phyloP scores from a whole-genome alignment of 345 rosid species.

The Arabis alpina region DNA sequence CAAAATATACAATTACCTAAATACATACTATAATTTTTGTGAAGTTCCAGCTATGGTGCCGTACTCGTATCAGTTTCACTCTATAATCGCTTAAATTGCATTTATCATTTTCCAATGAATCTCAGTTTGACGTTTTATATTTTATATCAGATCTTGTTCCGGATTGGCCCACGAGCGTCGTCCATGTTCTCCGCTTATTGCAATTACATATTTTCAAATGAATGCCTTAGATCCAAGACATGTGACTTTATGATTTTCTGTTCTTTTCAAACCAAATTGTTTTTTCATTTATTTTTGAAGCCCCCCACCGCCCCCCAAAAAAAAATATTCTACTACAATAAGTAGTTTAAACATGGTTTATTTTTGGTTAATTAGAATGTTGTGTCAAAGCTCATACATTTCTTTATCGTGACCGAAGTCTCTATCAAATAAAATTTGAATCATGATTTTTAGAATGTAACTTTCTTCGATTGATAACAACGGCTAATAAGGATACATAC shows the following conservation, averaged over 20 bases:
- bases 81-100: conserved; percentile 3
- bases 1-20: too few species aligned
- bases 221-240: conserved; percentile 12
- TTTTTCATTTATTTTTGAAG: not conserved
- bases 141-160: conserved; percentile 24
- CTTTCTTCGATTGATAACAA: too few species aligned
- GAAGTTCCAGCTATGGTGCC: not conserved
- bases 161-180: conserved; percentile 29
- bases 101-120: conserved; percentile 13
- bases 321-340: too few species aligned
- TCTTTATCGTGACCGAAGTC: too few species aligned
- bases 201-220: not conserved
- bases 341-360: too few species aligned
- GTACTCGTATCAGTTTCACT: conserved; percentile 1
- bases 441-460: too few species aligned
- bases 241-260: not conserved
- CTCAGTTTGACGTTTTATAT: not conserved
- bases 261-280: not conserved
- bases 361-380: too few species aligned
- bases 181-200: conserved; percentile 34
- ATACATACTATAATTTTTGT: too few species aligned
- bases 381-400: too few species aligned
- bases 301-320: too few species aligned
- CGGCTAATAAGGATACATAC: too few species aligned
- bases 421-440: too few species aligned